Base-by-base conservation (phyloP, 177 flowering plant genomes). In the Telopea speciosissima region DNA sequence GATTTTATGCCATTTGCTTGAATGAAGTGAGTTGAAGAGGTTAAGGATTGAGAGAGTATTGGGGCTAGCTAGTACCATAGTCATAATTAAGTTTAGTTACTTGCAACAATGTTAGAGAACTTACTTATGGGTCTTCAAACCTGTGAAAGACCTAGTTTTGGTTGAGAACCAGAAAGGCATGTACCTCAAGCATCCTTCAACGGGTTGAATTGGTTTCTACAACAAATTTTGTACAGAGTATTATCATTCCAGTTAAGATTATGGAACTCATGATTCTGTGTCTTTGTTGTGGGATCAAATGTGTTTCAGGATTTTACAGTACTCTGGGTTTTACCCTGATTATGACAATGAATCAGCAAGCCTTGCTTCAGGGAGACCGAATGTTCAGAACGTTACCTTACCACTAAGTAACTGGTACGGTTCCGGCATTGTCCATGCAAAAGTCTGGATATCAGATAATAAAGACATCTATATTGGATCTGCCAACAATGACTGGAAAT, bases 401-500 rank as follows among this genome's bases (percentile, higher is more conserved):
- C 69, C 89, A 68, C 81, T 90, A 14, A 45, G 79, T 16, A 69
- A 87, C 23, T 89, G 93, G 93, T 87, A 81, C 82, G 93, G 90
- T 3, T 86, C 93, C 19, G 93, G 93, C 62, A 85, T 94, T 36
- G 92, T 94, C 58, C 98, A 94, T 80, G 80, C 96, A 24, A 94
- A 94, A 85, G 96, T 92, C 66, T 94, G 98, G 97, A 90, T 94
- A 75, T 89, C 96, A 36, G 96, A 92, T 73, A 36, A 58, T 68
- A 76, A 72, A 71, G 86, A 87, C 69, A 81, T 86, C 17, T 89
- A 87, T 70, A 86, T 89, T 67, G 93, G 93, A 33, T 89, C 93
- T 76, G 93, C 93, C 66, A 89, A 89, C 78, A 87, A 89, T 80
- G 90, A 87, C 77, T 89, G 93, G 93, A 89, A 89, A 77, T 83